phyloP scores from a whole-genome alignment of 23 red algal genomes.

The Cyanidioschyzon merolae region DNA sequence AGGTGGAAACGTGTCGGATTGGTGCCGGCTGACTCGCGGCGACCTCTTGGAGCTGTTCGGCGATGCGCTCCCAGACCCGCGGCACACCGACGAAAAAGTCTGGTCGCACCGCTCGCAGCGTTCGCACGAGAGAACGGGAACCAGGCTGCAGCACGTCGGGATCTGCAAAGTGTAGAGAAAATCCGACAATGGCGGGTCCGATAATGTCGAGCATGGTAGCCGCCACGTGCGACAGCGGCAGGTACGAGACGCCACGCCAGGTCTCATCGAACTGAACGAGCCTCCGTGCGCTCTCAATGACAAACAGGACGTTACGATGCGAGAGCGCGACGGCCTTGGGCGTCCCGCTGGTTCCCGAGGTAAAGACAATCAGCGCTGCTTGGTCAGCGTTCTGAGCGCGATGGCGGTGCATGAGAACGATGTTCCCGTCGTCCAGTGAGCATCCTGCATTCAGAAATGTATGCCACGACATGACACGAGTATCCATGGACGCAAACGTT shows the following conservation, averaged over 20 bases:
- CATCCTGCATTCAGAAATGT: slow-evolving; percentile 31
- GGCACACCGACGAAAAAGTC: slow-evolving; percentile 73
- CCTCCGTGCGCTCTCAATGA: slow-evolving; percentile 14
- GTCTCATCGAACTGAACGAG: neutral
- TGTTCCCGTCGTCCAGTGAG: slow-evolving; percentile 14
- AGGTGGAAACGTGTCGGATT: slow-evolving; percentile 28
- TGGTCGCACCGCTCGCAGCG: slow-evolving; percentile 52
- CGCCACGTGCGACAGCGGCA: slow-evolving; percentile 76
- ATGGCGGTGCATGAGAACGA: neutral
- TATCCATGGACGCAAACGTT: slow-evolving; percentile 10
- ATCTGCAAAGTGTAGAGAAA: slow-evolving; percentile 41
- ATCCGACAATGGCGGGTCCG: slow-evolving; percentile 29
- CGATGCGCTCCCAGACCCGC: slow-evolving; percentile 85
- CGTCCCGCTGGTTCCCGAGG: slow-evolving; percentile 75
- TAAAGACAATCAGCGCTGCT: slow-evolving; percentile 59
- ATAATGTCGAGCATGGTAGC: slow-evolving; percentile 59
- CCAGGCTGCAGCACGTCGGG: slow-evolving; percentile 39
- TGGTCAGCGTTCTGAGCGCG: slow-evolving; percentile 25
- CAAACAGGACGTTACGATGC: slow-evolving; percentile 64
- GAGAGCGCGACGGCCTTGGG: slow-evolving; percentile 90
- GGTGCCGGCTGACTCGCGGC: slow-evolving; percentile 16
- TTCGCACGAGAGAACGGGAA: slow-evolving; percentile 37
- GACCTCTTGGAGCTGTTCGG: slow-evolving; percentile 40
- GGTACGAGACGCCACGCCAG: slow-evolving; percentile 48
- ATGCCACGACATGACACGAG: slow-evolving; percentile 32